Evolutionary conservation across 805 yeast genomes (phyloP).

Genomic region (Yarrowia hollandica): DNA sequence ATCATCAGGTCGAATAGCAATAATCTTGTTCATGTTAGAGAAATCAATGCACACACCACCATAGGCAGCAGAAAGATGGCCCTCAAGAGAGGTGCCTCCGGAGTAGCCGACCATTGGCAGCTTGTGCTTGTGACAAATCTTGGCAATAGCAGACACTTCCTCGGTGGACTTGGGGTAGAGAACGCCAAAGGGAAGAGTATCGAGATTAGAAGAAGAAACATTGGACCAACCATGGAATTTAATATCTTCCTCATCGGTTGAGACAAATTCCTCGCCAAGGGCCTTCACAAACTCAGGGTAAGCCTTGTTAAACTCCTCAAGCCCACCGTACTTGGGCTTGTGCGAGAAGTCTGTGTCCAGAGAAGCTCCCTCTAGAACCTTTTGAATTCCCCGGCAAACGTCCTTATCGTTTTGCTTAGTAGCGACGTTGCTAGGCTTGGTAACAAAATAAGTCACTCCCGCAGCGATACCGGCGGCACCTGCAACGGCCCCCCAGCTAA

Average conservation of each 20-base stretch:
- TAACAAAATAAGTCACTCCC: slow-evolving; percentile 9
- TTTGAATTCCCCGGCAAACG: slow-evolving; percentile 17
- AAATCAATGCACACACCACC: slow-evolving; percentile 63
- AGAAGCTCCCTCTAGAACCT: slow-evolving; percentile 12
- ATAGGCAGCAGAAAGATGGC: slow-evolving; percentile 74
- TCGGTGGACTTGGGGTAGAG: slow-evolving; percentile 65
- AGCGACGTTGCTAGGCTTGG: not conserved
- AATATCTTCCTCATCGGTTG: slow-evolving; percentile 40
- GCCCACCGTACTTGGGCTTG: slow-evolving; percentile 33
- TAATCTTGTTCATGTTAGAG: slow-evolving; percentile 56
- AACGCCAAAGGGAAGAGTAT: slow-evolving; percentile 52
- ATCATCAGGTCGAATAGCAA: slow-evolving; percentile 60
- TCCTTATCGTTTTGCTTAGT: not conserved
- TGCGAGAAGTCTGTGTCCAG: slow-evolving; percentile 20
- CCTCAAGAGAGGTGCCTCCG: slow-evolving; percentile 80
- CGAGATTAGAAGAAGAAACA: slow-evolving; percentile 38
- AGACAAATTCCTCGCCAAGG: slow-evolving; percentile 54
- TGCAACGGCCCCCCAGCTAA: slow-evolving; percentile 21
- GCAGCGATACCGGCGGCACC: slow-evolving; percentile 21
- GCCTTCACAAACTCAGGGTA: slow-evolving; percentile 49
- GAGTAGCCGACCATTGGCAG: slow-evolving; percentile 77
- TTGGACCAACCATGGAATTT: slow-evolving; percentile 38
- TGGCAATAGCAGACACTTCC: slow-evolving; percentile 63
- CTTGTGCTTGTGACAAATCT: slow-evolving; percentile 57
- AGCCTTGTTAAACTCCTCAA: slow-evolving; percentile 48